Conservation (phyloP, 331 rosid genomes). For the Ulmus americana region DNA sequence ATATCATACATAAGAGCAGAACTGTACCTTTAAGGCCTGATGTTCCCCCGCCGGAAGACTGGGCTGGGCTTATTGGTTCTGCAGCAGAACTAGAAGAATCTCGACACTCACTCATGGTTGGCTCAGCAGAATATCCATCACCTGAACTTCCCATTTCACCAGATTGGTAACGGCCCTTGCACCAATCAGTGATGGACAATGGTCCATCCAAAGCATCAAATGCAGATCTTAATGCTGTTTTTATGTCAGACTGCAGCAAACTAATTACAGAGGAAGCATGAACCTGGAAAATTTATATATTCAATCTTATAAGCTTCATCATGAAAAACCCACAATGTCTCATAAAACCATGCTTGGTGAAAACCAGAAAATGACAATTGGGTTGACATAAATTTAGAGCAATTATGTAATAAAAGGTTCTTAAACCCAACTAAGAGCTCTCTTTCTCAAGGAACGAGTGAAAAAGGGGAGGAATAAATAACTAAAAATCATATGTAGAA, state of each 20-base stretch:
- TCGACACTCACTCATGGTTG: slow-evolving; percentile 71
- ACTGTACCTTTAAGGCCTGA: slow-evolving; percentile 67
- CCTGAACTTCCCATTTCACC: slow-evolving; percentile 53
- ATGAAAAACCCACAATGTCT: slow-evolving; percentile 15
- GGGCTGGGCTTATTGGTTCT: slow-evolving; percentile 84
- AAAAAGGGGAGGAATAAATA: slow-evolving; percentile 1
- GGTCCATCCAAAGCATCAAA: slow-evolving; percentile 87
- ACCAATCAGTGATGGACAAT: slow-evolving; percentile 82
- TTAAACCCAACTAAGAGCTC: slow-evolving; percentile 17
- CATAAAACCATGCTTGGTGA: slow-evolving; percentile 2
- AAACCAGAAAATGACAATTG: background rate
- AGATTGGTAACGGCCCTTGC: slow-evolving; percentile 79
- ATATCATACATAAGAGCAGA: slow-evolving; percentile 4
- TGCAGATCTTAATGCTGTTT: slow-evolving; percentile 88
- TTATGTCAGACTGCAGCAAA: slow-evolving; percentile 88
- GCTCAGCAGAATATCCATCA: slow-evolving; percentile 83
- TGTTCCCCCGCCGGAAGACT: slow-evolving; percentile 71
- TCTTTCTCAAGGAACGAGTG: slow-evolving; percentile 5
- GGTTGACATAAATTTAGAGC: background rate
- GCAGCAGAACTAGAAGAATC: slow-evolving; percentile 53
- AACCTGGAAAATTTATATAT: slow-evolving; percentile 44
- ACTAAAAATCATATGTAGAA: background rate
- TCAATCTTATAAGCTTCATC: slow-evolving; percentile 14
- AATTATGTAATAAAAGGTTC: background rate
- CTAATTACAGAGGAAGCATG: slow-evolving; percentile 74